Evolutionary conservation across 2,329 filamentous ascomycete genomes (phyloP).

Genomic region (Ophiostoma triangulosporum): DNA sequence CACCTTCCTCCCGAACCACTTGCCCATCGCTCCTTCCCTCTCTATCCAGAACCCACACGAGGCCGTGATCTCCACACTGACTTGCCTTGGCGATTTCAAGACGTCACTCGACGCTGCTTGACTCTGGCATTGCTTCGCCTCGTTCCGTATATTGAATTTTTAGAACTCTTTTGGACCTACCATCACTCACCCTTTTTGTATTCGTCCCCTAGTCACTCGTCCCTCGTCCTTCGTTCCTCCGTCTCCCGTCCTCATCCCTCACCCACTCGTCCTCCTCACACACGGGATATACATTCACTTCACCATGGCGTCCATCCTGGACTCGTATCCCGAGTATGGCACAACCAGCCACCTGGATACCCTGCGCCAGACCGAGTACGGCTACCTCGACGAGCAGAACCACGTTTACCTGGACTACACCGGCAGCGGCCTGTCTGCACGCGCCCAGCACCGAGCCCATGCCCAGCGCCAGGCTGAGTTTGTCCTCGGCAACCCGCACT

Average conservation of each 20-base stretch:
- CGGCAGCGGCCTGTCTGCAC: constrained; percentile 24
- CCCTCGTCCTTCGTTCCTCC: not conserved
- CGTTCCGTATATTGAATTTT: too few species aligned
- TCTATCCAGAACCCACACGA: not conserved
- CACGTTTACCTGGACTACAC: constrained; percentile 31
- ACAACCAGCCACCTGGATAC: constrained; percentile 20
- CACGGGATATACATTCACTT: not conserved
- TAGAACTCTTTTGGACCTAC: too few species aligned
- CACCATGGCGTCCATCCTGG: constrained; percentile 11
- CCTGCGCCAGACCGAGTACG: constrained; percentile 22
- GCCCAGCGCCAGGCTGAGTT: constrained; percentile 18
- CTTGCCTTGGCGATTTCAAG: too few species aligned
- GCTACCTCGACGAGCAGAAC: constrained; percentile 23
- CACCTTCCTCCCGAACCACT: not conserved
- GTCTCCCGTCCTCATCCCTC: not conserved
- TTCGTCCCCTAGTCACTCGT: too few species aligned
- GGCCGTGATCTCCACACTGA: too few species aligned
- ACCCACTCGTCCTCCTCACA: not conserved
- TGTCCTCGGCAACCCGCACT: constrained; percentile 28
- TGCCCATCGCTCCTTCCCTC: not conserved
- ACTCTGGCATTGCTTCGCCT: too few species aligned
- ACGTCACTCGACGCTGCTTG: too few species aligned
- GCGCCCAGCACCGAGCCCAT: constrained; percentile 21
- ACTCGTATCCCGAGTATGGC: constrained; percentile 22
- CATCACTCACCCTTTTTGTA: too few species aligned